Evolutionary conservation across 805 yeast genomes (phyloP).

Genomic region (Monosporozyma aquatica): DNA sequence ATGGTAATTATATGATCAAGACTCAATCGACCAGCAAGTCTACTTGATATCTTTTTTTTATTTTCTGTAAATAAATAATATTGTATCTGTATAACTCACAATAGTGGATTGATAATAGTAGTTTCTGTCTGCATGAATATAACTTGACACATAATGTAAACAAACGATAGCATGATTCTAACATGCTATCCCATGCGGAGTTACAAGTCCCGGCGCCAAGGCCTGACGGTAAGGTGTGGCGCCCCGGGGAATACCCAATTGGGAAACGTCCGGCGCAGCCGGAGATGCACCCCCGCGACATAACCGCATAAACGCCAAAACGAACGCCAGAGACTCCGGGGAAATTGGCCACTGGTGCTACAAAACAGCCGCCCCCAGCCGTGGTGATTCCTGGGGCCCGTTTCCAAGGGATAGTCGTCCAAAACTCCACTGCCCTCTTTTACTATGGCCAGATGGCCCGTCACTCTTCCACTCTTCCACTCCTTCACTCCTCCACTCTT

Average conservation of each 20-base stretch:
- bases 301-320: background rate
- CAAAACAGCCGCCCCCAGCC: background rate
- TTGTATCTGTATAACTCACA: no score
- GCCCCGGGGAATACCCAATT: background rate
- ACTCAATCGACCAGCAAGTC: background rate
- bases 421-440: background rate
- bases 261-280: background rate
- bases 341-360: background rate
- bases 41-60: no score
- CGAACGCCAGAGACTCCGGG: background rate
- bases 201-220: no score
- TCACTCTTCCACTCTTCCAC: no score
- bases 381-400: background rate
- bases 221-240: no score
- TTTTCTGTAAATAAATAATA: no score
- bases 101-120: no score
- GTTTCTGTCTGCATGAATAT: no score
- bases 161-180: no score
- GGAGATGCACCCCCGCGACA: background rate
- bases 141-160: no score
- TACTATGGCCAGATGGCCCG: slow-evolving; percentile 1
- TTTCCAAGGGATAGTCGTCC: background rate
- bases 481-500: no score
- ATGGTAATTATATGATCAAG: slow-evolving; percentile 40
- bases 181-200: no score